Evolutionary conservation across 768 basidiomycete species (phyloP).

Genomic region (Crepidotus variabilis): DNA sequence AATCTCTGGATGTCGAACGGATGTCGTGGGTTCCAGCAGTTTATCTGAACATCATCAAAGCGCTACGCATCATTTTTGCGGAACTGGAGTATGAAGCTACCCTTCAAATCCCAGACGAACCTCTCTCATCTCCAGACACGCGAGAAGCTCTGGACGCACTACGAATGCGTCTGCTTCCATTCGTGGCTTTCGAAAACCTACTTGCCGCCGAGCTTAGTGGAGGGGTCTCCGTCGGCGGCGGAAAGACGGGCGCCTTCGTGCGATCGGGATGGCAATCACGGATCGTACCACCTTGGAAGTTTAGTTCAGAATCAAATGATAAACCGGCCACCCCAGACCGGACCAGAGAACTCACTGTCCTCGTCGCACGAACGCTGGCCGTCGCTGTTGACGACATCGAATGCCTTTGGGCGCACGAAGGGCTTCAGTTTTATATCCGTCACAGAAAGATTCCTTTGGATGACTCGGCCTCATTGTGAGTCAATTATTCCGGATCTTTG

Average conservation of each 20-base stretch:
- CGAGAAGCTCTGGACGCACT: constrained; percentile 45
- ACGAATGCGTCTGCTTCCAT: constrained; percentile 53
- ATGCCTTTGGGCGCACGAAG: constrained; percentile 68
- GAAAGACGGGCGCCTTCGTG: constrained; percentile 60
- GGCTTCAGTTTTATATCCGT: constrained; percentile 53
- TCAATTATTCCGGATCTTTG: constrained; percentile 7
- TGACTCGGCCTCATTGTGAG: constrained; percentile 76
- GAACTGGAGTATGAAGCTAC: constrained; percentile 62
- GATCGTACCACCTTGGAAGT: constrained; percentile 37
- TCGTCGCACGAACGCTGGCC: constrained; percentile 55
- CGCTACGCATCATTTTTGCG: constrained; percentile 68
- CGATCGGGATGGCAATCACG: constrained; percentile 72
- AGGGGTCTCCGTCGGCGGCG: constrained; percentile 58
- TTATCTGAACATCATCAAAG: constrained; percentile 82
- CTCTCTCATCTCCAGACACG: constrained; percentile 19
- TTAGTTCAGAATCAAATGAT: constrained; percentile 25
- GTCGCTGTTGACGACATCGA: constrained; percentile 48
- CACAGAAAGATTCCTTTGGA: constrained; percentile 62
- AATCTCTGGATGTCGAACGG: constrained; percentile 65
- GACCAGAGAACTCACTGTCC: constrained; percentile 30
- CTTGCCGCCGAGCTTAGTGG: constrained; percentile 67
- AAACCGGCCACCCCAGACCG: constrained; percentile 6
- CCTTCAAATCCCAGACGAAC: constrained; percentile 18
- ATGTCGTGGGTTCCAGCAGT: constrained; percentile 77
- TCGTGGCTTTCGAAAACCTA: constrained; percentile 64